phyloP scores from a whole-genome alignment of 164 flowering plant genomes.

The Vitis labrusca region DNA sequence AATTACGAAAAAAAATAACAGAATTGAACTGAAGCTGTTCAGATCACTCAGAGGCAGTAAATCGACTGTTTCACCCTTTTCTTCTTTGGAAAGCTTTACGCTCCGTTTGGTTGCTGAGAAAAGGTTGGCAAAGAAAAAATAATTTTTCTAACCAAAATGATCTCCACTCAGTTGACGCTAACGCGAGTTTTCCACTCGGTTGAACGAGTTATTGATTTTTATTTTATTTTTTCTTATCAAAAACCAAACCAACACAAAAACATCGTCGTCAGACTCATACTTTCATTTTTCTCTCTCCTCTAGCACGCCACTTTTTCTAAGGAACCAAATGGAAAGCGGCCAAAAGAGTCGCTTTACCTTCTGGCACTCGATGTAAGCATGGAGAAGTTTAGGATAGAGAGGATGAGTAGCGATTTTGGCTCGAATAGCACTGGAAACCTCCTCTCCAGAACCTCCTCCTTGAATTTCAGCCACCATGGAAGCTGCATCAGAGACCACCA shows the following conservation, averaged over 20 bases:
- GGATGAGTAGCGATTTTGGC: constrained; percentile 54
- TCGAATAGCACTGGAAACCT: constrained; percentile 26
- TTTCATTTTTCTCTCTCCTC: background rate
- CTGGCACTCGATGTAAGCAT: constrained; percentile 57
- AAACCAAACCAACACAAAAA: background rate
- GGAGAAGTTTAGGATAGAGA: constrained; percentile 42
- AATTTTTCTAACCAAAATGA: too few relatives aligned
- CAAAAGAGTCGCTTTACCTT: constrained; percentile 33
- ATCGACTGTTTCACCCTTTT: too few relatives aligned
- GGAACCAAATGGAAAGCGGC: constrained; percentile 5
- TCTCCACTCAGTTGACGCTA: too few relatives aligned
- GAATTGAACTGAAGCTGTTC: too few relatives aligned
- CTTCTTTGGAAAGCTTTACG: too few relatives aligned
- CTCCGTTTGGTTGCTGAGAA: background rate
- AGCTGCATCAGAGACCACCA: constrained; percentile 25
- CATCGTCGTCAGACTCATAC: background rate
- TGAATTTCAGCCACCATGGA: constrained; percentile 25
- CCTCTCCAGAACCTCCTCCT: constrained; percentile 21
- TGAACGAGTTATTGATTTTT: background rate
- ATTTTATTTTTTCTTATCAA: background rate
- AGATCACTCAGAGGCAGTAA: too few relatives aligned
- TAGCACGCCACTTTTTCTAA: background rate
- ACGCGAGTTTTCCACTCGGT: too few relatives aligned
- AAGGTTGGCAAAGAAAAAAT: background rate
- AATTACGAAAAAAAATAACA: too few relatives aligned